A percentile compares a stretch with the other conserved stretches of the same genome.
These are phyloP conservation scores for Phaeotremella skinneri DNA, from an alignment of 768 basidiomycete species.

Conservation along the genomic window DNA sequence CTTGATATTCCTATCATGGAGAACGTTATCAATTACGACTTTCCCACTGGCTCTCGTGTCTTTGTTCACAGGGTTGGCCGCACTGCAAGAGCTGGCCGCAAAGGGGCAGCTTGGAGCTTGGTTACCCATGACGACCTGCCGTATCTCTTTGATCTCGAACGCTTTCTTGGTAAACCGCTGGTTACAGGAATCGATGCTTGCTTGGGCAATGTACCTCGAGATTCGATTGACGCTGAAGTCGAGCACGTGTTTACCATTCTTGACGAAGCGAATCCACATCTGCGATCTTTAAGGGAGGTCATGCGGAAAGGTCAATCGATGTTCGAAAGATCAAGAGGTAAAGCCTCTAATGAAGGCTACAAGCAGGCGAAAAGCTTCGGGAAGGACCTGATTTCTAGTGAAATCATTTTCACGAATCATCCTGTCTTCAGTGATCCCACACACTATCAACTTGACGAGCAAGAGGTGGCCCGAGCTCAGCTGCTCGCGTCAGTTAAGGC, in stretches of 20 bases:
- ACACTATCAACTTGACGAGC: slow-evolving; percentile 3
- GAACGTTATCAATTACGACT: slow-evolving; percentile 97
- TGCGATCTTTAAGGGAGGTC: slow-evolving; percentile 69
- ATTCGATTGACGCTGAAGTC: slow-evolving; percentile 74
- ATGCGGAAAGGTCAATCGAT: slow-evolving; percentile 85
- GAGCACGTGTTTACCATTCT: slow-evolving; percentile 62
- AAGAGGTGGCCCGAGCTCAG: slow-evolving; percentile 60
- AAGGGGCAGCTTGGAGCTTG: slow-evolving; percentile 96
- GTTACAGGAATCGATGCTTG: slow-evolving; percentile 54
- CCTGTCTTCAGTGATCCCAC: slow-evolving; percentile 41
- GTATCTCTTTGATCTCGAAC: slow-evolving; percentile 84
- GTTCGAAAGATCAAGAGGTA: slow-evolving; percentile 91
- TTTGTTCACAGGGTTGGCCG: slow-evolving; percentile 97
- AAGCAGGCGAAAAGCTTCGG: slow-evolving; percentile 83
- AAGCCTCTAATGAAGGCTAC: slow-evolving; percentile 81
- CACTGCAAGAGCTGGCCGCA: slow-evolving; percentile 89
- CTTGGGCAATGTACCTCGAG: slow-evolving; percentile 78
- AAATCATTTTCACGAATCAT: slow-evolving; percentile 58
- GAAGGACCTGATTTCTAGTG: slow-evolving; percentile 63
- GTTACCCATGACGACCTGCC: slow-evolving; percentile 81
- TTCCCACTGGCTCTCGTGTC: slow-evolving; percentile 86
- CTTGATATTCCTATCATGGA: slow-evolving; percentile 96
- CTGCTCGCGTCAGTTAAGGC: slow-evolving; percentile 72
- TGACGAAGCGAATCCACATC: slow-evolving; percentile 54
- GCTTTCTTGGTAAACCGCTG: slow-evolving; percentile 74